A percentile compares a stretch with the other conserved stretches of the same genome.
Evolutionary conservation across 345 rosid species (phyloP).

Genomic region (Durio zibethinus): DNA sequence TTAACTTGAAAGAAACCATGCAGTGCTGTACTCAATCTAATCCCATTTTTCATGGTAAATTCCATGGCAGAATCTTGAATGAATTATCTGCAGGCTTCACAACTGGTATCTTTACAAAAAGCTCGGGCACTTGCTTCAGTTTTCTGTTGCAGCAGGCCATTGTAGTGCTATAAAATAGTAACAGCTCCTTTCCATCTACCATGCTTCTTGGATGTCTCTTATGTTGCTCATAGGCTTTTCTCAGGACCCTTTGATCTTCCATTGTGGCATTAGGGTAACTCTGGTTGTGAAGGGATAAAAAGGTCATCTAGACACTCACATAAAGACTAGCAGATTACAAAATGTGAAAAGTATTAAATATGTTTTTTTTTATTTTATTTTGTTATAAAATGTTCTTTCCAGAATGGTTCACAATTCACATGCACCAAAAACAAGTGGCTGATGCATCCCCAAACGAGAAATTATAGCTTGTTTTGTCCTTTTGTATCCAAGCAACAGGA

Average conservation of each 20-base stretch:
- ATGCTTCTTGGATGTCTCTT: slow-evolving; percentile 38
- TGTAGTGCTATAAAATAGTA: slow-evolving; percentile 46
- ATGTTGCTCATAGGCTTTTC: slow-evolving; percentile 24
- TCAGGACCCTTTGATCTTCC: slow-evolving; percentile 38
- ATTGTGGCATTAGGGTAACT: too few relatives aligned
- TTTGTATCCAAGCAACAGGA: not conserved
- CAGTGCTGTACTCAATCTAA: slow-evolving; percentile 31
- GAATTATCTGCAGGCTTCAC: slow-evolving; percentile 43
- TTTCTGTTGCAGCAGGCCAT: slow-evolving; percentile 36
- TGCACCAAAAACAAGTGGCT: not conserved
- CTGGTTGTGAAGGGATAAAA: too few relatives aligned
- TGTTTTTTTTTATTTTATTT: too few relatives aligned
- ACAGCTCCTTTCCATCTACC: slow-evolving; percentile 51
- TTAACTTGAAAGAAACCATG: slow-evolving; percentile 14
- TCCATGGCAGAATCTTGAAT: slow-evolving; percentile 33
- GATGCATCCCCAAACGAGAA: not conserved
- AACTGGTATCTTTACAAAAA: slow-evolving; percentile 37
- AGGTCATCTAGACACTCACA: too few relatives aligned
- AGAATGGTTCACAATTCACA: not conserved
- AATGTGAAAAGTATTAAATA: too few relatives aligned
- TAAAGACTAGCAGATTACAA: too few relatives aligned
- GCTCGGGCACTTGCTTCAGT: slow-evolving; percentile 23
- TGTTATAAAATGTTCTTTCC: not conserved
- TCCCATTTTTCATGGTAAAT: slow-evolving; percentile 24
- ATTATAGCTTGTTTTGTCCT: not conserved